Conservation (phyloP, 2,329 filamentous ascomycete species). For the Paramyrothecium sp. region DNA sequence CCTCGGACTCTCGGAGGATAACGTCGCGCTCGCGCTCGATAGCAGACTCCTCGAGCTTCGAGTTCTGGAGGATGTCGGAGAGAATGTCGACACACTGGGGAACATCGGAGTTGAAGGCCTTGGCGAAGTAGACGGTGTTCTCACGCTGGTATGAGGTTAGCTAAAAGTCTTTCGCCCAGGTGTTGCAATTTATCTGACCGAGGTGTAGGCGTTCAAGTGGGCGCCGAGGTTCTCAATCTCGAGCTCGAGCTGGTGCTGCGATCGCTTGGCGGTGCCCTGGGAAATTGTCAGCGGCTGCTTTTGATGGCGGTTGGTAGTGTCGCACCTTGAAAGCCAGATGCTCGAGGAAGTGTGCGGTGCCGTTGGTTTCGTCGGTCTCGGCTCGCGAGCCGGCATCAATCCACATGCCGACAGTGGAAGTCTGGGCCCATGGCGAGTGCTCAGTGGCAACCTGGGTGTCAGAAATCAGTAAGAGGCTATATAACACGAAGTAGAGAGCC, state of each 20-base stretch:
- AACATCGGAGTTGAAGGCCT: constrained; percentile 97
- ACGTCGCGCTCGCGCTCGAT: constrained; percentile 98
- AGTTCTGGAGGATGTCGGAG: constrained; percentile 98
- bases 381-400: constrained; percentile 98
- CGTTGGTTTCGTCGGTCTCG: constrained; percentile 98
- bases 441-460: constrained; percentile 83
- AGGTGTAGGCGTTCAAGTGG: constrained; percentile 99
- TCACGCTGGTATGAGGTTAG: constrained; percentile 66
- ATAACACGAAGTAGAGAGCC: constrained; percentile 22
- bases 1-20: constrained; percentile 97
- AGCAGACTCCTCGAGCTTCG: constrained; percentile 88
- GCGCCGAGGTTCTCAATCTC: constrained; percentile 99
- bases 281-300: background rate
- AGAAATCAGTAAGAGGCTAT: constrained; percentile 20
- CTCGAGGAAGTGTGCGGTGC: constrained; percentile 99
- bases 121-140: constrained; percentile 99
- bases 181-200: constrained; percentile 60
- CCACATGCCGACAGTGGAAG: constrained; percentile 97
- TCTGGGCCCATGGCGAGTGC: constrained; percentile 97
- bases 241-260: constrained; percentile 95
- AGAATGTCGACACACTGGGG: constrained; percentile 97
- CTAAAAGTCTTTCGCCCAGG: background rate
- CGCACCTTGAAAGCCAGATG: constrained; percentile 98
- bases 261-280: constrained; percentile 88
- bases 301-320: constrained; percentile 1